phyloP scores from a whole-genome alignment of 495 filamentous ascomycete genomes.

The Hypoxylon fuscum region DNA sequence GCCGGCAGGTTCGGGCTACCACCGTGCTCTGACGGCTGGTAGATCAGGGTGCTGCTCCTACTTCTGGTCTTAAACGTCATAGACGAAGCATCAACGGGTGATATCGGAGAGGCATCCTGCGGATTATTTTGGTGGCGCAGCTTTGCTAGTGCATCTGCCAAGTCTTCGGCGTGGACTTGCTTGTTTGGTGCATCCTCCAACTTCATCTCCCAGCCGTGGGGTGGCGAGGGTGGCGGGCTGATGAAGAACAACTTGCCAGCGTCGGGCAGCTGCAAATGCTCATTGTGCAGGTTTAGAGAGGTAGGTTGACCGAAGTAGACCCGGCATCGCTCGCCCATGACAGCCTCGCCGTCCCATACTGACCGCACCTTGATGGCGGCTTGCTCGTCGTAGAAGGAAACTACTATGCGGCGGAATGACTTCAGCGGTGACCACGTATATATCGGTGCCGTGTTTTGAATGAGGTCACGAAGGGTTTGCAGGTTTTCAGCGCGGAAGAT shows the following conservation, averaged over 20 bases:
- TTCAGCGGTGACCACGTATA: constrained; percentile 92
- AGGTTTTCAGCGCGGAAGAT: constrained; percentile 85
- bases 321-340: constrained; percentile 74
- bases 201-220: constrained; percentile 90
- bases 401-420: constrained; percentile 90
- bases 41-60: constrained; percentile 74
- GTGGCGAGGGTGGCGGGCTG: constrained; percentile 88
- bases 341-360: constrained; percentile 72
- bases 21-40: constrained; percentile 78
- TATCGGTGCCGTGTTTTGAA: constrained; percentile 73
- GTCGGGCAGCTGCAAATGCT: constrained; percentile 83
- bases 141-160: constrained; percentile 79
- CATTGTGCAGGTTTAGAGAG: constrained; percentile 59
- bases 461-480: constrained; percentile 75
- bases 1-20: constrained; percentile 81
- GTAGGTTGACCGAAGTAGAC: constrained; percentile 92
- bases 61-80: constrained; percentile 41
- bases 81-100: constrained; percentile 42
- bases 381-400: constrained; percentile 79
- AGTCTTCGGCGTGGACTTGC: constrained; percentile 88
- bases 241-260: constrained; percentile 96
- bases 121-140: constrained; percentile 57
- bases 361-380: constrained; percentile 78
- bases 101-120: constrained; percentile 43
- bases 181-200: constrained; percentile 94